Base-by-base conservation (phyloP, 192 early-diverging fungal genomes). In the Geranomyces variabilis region DNA sequence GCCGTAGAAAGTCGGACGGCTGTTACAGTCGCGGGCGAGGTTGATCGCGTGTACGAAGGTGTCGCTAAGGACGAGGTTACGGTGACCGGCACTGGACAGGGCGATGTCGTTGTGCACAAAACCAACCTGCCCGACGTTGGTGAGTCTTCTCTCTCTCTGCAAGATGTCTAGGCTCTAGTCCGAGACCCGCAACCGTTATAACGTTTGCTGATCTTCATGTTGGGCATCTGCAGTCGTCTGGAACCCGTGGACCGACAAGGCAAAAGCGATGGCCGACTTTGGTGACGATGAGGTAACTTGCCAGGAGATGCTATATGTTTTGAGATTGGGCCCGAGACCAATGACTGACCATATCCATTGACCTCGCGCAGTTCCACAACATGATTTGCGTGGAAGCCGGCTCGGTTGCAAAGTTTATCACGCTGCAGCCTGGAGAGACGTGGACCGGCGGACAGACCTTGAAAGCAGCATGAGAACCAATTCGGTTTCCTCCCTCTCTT, bases 171-270 rank as follows among this genome's bases (percentile, higher is more conserved):
- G n/a, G n/a, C n/a, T n/a, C n/a, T n/a, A n/a, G n/a, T n/a, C n/a
- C n/a, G n/a, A n/a, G n/a, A n/a, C n/a, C n/a, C n/a, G n/a, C n/a
- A n/a, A n/a, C n/a, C n/a, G n/a, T n/a, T n/a, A n/a, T n/a, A n/a
- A n/a, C n/a, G 24, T 53, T 26, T n/a, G 51, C 51, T 67, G 66
- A 24, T 30, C 43, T 65, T n/a, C 17, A 67, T 67, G 31, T 49
- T 67, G 29, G 15, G 30, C 21, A 19, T 26, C 13, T 45, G 17
- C 49, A 74, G 92, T 97, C 43, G 90, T 97, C 31, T 99, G 96
- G 96, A 99, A 99, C 70, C 94, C 94, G 8, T 99, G 96, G 96
- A 83, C 84, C 17, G 93, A 92, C 41, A 96, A 94, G 81, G 90
- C 96, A 13, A 77, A 83, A 45, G 88, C 79, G n/a, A 92, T 99